Conservation (phyloP, 768 basidiomycete genomes). For the Cystobasidium tubakii region DNA sequence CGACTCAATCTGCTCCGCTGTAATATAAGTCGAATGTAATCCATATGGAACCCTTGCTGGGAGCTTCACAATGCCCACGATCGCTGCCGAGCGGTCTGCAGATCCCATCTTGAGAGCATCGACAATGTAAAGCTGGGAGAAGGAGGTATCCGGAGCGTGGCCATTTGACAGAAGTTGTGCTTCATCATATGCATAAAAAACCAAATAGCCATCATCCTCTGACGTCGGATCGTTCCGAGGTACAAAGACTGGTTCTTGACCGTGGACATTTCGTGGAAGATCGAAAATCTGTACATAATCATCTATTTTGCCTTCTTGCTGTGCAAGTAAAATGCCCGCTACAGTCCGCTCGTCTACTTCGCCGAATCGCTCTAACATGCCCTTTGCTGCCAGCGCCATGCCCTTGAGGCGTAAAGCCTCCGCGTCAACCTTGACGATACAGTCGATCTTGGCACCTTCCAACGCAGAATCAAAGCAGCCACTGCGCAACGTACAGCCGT, state of each 20-base stretch:
- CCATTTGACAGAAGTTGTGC: conserved; percentile 45
- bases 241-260: conserved; percentile 51
- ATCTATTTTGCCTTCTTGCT: conserved; percentile 39
- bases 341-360: conserved; percentile 48
- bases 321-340: conserved; percentile 45
- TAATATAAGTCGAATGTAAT: conserved; percentile 46
- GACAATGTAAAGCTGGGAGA: conserved; percentile 52
- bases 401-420: conserved; percentile 45
- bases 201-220: conserved; percentile 51
- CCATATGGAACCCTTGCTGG: conserved; percentile 45
- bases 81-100: conserved; percentile 47
- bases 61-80: conserved; percentile 33
- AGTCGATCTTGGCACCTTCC: conserved; percentile 52
- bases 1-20: conserved; percentile 41
- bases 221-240: conserved; percentile 41
- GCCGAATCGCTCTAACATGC: conserved; percentile 32
- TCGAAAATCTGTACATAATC: conserved; percentile 49
- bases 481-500: conserved; percentile 51
- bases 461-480: conserved; percentile 51
- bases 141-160: conserved; percentile 45
- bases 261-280: conserved; percentile 48
- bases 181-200: conserved; percentile 52
- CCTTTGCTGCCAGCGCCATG: conserved; percentile 42
- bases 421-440: conserved; percentile 51
- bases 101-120: conserved; percentile 49